Base-by-base conservation (phyloP, 768 basidiomycete species). In the Cyclocybe aegerita region DNA sequence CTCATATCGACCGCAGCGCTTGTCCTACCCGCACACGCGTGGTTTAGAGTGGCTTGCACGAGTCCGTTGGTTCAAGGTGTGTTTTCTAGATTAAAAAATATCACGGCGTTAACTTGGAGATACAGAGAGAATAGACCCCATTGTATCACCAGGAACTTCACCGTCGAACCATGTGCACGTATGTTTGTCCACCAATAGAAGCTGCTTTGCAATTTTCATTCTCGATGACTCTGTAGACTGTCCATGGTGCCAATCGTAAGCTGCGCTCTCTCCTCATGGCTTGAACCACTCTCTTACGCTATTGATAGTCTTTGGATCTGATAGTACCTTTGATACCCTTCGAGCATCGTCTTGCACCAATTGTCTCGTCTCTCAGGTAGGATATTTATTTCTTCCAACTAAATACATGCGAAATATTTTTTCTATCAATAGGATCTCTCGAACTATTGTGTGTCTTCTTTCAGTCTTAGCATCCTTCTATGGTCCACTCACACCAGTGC, bases 131-230 rank as follows among this genome's bases (percentile, higher is more conserved):
- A 58, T 75, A 31, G 74, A 75, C 48, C 74, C 74, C 32, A 65
- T 75, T 42, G 59, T 70, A 16, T 64, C 62, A 14, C 70, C 73
- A 4, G 67, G 61, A 16, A 53, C 54, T 23, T 56, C 57, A 9
- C 74, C 74, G 0, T 70, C 71, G 0, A 66, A 72, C 33, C 74
- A 75, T 48, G 67, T 74, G 38, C 74, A 75, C 50, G 73, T 74
- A 39, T 38, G 72, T 61, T 4, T 39, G 44, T 43, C 30, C 8
- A n/a, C 43, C 44, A 17, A 10, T 16, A 17, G 8, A 48, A n/a
- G 12, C 17, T 14, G 33, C 14, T 5, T 34, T 32, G 16, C 7
- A 17, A 37, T 17, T 7, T 10, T 11, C 10, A 39, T 31, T 12
- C 2, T 16, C 12, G 15, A 44, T 35, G 10, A 34, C 14, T 17